Conservation (phyloP, 371 early-diverging fungal species). For the Mucor plumbeus region DNA sequence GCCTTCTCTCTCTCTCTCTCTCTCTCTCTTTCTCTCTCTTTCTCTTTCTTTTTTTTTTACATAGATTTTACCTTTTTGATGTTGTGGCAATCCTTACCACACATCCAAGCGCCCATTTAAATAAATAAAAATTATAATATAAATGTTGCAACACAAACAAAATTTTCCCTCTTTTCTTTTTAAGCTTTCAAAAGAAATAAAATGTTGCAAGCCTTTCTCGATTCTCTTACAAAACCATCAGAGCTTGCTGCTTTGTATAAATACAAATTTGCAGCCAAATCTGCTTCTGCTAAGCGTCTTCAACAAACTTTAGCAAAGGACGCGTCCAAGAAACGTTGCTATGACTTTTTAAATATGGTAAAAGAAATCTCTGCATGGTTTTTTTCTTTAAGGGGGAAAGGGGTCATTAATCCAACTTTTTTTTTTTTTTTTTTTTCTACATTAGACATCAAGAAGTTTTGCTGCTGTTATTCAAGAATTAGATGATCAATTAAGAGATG, state of each 20-base stretch:
- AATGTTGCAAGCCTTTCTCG: constrained; percentile 51
- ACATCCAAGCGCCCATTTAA: constrained; percentile 6
- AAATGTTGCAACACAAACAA: constrained; percentile 11
- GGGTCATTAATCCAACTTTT: neutral
- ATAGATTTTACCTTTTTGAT: neutral
- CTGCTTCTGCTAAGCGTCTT: constrained; percentile 55
- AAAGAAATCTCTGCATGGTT: neutral
- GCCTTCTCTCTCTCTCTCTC: too few species aligned
- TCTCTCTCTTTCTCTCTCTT: too few species aligned
- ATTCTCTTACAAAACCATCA: constrained; percentile 80
- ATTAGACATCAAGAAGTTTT: constrained; percentile 92
- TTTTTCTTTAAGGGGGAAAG: neutral
- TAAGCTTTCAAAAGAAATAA: neutral
- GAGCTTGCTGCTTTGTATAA: constrained; percentile 83
- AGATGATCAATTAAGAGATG: constrained; percentile 85
- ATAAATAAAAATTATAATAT: neutral
- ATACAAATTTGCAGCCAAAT: constrained; percentile 73
- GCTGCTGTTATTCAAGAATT: constrained; percentile 94
- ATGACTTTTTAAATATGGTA: constrained; percentile 83
- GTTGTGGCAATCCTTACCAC: too few species aligned
- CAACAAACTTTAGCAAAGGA: constrained; percentile 55
- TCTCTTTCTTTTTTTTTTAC: neutral
- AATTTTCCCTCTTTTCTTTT: constrained; percentile 16
- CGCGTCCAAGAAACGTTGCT: constrained; percentile 75
- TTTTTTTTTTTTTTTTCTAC: neutral